Evolutionary conservation across 2,329 filamentous ascomycete genomes (phyloP).

Genomic region (Penicillium griseofulvum): DNA sequence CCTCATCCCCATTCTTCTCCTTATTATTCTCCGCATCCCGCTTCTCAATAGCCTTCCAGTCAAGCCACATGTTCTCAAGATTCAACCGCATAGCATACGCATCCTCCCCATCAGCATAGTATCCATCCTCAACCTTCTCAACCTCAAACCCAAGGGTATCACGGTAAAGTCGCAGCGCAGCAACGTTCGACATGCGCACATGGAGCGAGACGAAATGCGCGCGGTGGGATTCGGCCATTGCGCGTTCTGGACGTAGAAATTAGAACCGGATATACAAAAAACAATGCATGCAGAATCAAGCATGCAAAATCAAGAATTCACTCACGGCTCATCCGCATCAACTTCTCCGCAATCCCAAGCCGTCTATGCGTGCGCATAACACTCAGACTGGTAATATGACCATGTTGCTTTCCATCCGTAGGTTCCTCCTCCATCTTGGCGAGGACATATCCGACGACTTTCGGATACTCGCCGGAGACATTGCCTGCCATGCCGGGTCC

Average conservation of each 20-base stretch:
- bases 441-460: constrained; percentile 98
- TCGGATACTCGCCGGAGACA: constrained; percentile 65
- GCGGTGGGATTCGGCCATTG: constrained; percentile 93
- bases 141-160: constrained; percentile 87
- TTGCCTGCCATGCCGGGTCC: constrained; percentile 20
- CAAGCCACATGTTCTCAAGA: constrained; percentile 53
- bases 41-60: constrained; percentile 48
- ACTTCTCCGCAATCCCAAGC: constrained; percentile 89
- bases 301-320: constrained; percentile 4
- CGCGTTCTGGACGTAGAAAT: constrained; percentile 66
- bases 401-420: constrained; percentile 82
- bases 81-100: constrained; percentile 93
- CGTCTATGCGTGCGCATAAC: constrained; percentile 95
- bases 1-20: constrained; percentile 29
- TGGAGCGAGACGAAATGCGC: constrained; percentile 93
- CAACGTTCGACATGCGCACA: constrained; percentile 89
- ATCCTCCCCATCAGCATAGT: constrained; percentile 94
- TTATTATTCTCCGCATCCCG: constrained; percentile 35
- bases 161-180: constrained; percentile 87
- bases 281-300: constrained; percentile 1
- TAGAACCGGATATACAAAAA: neutral
- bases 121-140: constrained; percentile 60
- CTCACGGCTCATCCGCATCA: constrained; percentile 94
- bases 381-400: constrained; percentile 90
- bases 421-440: constrained; percentile 99